These are phyloP conservation scores for Amoebophrya sp. DNA, from an alignment of 169 alveolate species.

Conservation along the genomic window DNA sequence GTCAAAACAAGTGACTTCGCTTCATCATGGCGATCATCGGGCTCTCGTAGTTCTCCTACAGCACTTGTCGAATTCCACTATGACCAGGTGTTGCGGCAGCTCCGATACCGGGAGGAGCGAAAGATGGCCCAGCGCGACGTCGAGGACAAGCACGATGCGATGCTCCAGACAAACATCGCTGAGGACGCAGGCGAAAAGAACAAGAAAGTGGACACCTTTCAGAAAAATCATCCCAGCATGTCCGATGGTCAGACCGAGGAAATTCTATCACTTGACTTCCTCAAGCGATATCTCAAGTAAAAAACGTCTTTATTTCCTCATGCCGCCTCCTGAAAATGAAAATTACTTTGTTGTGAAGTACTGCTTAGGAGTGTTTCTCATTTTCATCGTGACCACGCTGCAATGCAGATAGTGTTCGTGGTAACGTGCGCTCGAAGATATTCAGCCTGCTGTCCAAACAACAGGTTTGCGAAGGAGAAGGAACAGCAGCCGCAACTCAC, in stretches of 20 bases:
- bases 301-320: constrained; percentile 37
- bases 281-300: constrained; percentile 47
- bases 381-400: no score
- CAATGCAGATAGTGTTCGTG: no score
- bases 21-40: no score
- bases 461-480: constrained; percentile 23
- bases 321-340: no score
- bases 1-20: no score
- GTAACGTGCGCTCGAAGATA: no score
- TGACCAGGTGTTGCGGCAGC: no score
- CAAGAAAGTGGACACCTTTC: neutral
- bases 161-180: neutral
- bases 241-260: neutral
- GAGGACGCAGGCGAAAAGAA: neutral
- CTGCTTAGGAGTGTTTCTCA: no score
- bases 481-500: constrained; percentile 36
- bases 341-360: no score
- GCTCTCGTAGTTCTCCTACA: no score
- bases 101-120: neutral
- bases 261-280: constrained; percentile 25
- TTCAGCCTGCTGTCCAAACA: constrained; percentile 25
- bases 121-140: neutral
- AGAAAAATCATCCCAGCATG: neutral
- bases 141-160: neutral
- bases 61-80: no score